These are phyloP conservation scores for Metarhizium robertsii DNA, from an alignment of 2,329 filamentous ascomycete genomes.

Conservation along the genomic window DNA sequence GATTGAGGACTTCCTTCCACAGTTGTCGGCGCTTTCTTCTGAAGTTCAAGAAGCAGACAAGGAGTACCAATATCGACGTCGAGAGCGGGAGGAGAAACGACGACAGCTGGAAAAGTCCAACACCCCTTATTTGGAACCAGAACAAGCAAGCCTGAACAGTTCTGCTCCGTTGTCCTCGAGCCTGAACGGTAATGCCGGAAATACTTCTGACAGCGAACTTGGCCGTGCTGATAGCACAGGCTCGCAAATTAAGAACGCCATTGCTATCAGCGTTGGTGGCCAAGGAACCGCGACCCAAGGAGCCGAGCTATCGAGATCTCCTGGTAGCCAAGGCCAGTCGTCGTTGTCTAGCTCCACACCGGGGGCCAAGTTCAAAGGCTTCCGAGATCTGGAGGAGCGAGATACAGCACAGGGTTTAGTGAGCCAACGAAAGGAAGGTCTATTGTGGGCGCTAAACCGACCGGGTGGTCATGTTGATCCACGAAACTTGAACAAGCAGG, in stretches of 20 bases:
- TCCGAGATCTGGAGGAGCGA: constrained; percentile 84
- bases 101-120: constrained; percentile 83
- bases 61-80: constrained; percentile 88
- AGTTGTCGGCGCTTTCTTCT: constrained; percentile 76
- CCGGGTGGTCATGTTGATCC: constrained; percentile 93
- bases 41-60: constrained; percentile 94
- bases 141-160: constrained; percentile 39
- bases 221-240: constrained; percentile 66
- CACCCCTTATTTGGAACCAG: constrained; percentile 61
- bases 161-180: constrained; percentile 19
- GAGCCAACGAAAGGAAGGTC: constrained; percentile 77
- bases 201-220: constrained; percentile 58
- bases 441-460: constrained; percentile 88
- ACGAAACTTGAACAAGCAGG: constrained; percentile 89
- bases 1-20: constrained; percentile 77
- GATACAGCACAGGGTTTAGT: constrained; percentile 45
- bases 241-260: constrained; percentile 51
- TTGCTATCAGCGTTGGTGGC: constrained; percentile 31
- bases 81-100: constrained; percentile 93
- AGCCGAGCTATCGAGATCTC: constrained; percentile 44
- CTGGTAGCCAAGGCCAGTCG: constrained; percentile 40
- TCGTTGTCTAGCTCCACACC: constrained; percentile 41
- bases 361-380: constrained; percentile 69
- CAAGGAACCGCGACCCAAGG: constrained; percentile 19
- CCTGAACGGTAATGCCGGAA: constrained; percentile 36